These are phyloP conservation scores for Flammula alnicola DNA, from an alignment of 1,284 basidiomycete genomes.

Conservation along the genomic window DNA sequence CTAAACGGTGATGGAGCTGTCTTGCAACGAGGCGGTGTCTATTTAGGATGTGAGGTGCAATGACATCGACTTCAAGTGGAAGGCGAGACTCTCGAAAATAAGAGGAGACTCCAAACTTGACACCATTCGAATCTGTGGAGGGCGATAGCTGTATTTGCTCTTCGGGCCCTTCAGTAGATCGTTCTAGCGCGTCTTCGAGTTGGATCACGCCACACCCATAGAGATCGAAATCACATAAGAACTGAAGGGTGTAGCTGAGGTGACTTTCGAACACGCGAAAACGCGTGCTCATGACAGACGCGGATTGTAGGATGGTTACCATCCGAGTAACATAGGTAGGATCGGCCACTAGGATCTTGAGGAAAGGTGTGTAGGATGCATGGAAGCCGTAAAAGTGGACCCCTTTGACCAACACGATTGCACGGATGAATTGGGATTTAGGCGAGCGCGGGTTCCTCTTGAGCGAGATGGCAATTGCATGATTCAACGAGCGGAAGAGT, in stretches of 20 bases:
- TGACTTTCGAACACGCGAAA: slow-evolving; percentile 91
- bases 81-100: slow-evolving; percentile 72
- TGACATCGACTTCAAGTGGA: slow-evolving; percentile 85
- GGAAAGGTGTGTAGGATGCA: slow-evolving; percentile 83
- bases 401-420: slow-evolving; percentile 91
- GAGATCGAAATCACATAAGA: slow-evolving; percentile 94
- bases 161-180: slow-evolving; percentile 46
- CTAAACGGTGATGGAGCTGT: slow-evolving; percentile 75
- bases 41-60: slow-evolving; percentile 87
- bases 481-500: slow-evolving; percentile 75
- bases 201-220: slow-evolving; percentile 95
- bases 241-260: slow-evolving; percentile 88
- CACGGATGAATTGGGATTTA: slow-evolving; percentile 65
- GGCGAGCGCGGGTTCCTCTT: slow-evolving; percentile 63
- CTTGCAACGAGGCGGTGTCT: slow-evolving; percentile 70
- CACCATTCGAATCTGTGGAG: neutral
- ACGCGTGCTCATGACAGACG: slow-evolving; percentile 77
- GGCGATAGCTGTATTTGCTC: slow-evolving; percentile 24
- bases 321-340: slow-evolving; percentile 72
- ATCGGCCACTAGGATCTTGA: slow-evolving; percentile 85
- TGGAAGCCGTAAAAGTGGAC: slow-evolving; percentile 96
- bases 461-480: slow-evolving; percentile 75
- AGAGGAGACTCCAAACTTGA: slow-evolving; percentile 49
- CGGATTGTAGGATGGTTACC: slow-evolving; percentile 78
- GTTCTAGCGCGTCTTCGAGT: slow-evolving; percentile 60